Evolutionary conservation across 1,284 basidiomycete species (phyloP).

Genomic region (Ganoderma leucocontextum): DNA sequence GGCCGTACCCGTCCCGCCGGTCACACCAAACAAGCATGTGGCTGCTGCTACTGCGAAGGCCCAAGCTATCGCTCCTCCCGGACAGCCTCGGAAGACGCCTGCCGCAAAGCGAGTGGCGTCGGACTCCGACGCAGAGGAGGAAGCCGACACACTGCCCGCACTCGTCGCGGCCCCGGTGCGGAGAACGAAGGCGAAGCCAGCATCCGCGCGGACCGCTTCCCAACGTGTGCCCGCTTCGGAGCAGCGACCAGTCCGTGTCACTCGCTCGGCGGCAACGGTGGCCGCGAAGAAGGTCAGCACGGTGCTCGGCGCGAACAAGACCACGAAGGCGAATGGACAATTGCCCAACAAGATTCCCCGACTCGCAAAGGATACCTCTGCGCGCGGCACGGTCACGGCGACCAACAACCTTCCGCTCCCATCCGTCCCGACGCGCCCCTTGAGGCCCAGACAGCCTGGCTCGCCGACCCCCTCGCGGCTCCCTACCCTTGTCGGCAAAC

Average conservation of each 20-base stretch:
- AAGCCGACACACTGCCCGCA: constrained; percentile 70
- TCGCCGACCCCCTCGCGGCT: constrained; percentile 77
- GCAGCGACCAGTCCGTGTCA: constrained; percentile 74
- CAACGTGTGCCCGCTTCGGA: constrained; percentile 67
- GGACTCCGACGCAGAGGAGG: constrained; percentile 61
- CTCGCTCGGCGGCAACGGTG: constrained; percentile 71
- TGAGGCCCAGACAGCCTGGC: constrained; percentile 46
- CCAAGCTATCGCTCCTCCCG: constrained; percentile 74
- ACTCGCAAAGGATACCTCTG: constrained; percentile 62
- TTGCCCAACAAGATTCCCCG: constrained; percentile 82
- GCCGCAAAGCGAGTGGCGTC: constrained; percentile 74
- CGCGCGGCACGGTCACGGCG: constrained; percentile 44
- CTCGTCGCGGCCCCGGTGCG: constrained; percentile 55
- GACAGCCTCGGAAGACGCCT: constrained; percentile 88
- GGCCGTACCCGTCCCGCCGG: constrained; percentile 61
- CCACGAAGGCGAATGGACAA: constrained; percentile 47
- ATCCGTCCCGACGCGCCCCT: constrained; percentile 42
- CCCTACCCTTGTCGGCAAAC: constrained; percentile 71
- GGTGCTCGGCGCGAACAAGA: constrained; percentile 37
- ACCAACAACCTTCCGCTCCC: constrained; percentile 45
- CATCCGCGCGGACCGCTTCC: constrained; percentile 47
- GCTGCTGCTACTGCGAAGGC: constrained; percentile 73
- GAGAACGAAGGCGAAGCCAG: constrained; percentile 53
- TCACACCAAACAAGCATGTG: constrained; percentile 81
- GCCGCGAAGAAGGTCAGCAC: constrained; percentile 56